phyloP scores from a whole-genome alignment of 495 filamentous ascomycete genomes.

The Patellaria atrata region DNA sequence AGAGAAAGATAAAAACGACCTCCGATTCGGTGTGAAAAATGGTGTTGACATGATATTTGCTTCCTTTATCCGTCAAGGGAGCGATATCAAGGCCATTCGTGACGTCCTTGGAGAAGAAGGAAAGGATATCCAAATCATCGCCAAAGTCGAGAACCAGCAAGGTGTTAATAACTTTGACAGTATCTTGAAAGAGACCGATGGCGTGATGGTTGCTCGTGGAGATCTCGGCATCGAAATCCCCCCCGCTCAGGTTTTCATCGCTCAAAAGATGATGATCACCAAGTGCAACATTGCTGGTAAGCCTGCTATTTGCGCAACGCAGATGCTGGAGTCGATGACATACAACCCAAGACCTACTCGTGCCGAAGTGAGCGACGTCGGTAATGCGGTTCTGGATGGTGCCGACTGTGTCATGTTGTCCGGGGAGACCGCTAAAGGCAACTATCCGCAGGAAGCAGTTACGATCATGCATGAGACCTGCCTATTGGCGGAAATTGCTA shows the following conservation, averaged over 20 bases:
- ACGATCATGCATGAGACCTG: slow-evolving; percentile 97
- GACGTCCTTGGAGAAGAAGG: slow-evolving; percentile 84
- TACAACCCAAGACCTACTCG: slow-evolving; percentile 96
- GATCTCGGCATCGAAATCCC: slow-evolving; percentile 98
- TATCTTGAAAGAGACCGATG: slow-evolving; percentile 90
- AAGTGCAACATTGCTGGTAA: slow-evolving; percentile 99
- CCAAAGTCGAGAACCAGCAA: slow-evolving; percentile 99
- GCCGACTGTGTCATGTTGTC: slow-evolving; percentile 99
- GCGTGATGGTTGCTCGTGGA: slow-evolving; percentile 99
- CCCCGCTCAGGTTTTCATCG: slow-evolving; percentile 93
- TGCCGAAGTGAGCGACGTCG: slow-evolving; percentile 95
- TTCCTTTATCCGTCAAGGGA: slow-evolving; percentile 88
- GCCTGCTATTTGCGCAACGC: slow-evolving; percentile 87
- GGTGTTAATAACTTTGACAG: slow-evolving; percentile 98
- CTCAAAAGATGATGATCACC: slow-evolving; percentile 99
- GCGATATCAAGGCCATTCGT: slow-evolving; percentile 84
- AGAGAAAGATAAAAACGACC: slow-evolving; percentile 93
- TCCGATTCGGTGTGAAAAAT: slow-evolving; percentile 94
- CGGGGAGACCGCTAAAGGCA: slow-evolving; percentile 95
- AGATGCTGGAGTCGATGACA: slow-evolving; percentile 98
- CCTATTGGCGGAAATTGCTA: slow-evolving; percentile 85
- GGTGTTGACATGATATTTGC: slow-evolving; percentile 98
- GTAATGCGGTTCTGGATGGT: slow-evolving; percentile 93
- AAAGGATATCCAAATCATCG: slow-evolving; percentile 95
- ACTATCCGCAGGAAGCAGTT: slow-evolving; percentile 83